These are phyloP conservation scores for Botryotinia convoluta DNA, from an alignment of 2,329 filamentous ascomycete species.

Conservation along the genomic window DNA sequence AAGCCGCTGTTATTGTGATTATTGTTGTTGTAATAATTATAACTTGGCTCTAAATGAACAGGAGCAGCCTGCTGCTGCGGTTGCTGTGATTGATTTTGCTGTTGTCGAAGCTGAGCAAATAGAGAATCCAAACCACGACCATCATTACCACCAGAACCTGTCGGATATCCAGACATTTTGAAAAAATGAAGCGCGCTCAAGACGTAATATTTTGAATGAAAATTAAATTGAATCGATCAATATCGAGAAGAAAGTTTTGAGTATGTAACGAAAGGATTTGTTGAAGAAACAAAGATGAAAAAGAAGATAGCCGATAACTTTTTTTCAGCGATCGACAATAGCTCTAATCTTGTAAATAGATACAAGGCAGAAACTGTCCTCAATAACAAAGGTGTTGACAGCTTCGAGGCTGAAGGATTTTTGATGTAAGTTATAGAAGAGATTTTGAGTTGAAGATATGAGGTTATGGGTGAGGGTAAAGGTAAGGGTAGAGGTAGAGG, in stretches of 20 bases:
- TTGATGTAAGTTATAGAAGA: constrained; percentile 11
- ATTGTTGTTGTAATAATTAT: constrained; percentile 35
- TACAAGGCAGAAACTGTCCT: constrained; percentile 19
- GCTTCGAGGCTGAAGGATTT: neutral
- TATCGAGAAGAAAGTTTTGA: constrained; percentile 24
- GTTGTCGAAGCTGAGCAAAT: constrained; percentile 38
- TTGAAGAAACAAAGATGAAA: constrained; percentile 18
- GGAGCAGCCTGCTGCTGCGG: constrained; percentile 20
- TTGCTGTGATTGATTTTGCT: constrained; percentile 27
- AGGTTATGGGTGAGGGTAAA: constrained; percentile 3
- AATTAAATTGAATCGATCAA: constrained; percentile 32
- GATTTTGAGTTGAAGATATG: neutral
- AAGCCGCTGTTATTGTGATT: constrained; percentile 30
- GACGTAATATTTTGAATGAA: constrained; percentile 33
- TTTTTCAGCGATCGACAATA: constrained; percentile 17
- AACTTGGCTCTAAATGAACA: constrained; percentile 34
- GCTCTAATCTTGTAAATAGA: constrained; percentile 20
- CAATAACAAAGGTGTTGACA: constrained; percentile 7
- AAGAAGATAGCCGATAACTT: neutral
- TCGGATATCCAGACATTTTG: constrained; percentile 40
- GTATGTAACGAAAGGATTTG: constrained; percentile 19
- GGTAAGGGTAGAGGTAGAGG: neutral
- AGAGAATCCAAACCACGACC: constrained; percentile 35
- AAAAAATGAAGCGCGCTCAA: constrained; percentile 33
- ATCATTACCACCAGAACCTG: constrained; percentile 32